A percentile compares a stretch with the other conserved stretches of the same genome.
These are phyloP conservation scores for Discostella stelligeroides DNA, from an alignment of 108 stramenopile species.

Conservation along the genomic window DNA sequence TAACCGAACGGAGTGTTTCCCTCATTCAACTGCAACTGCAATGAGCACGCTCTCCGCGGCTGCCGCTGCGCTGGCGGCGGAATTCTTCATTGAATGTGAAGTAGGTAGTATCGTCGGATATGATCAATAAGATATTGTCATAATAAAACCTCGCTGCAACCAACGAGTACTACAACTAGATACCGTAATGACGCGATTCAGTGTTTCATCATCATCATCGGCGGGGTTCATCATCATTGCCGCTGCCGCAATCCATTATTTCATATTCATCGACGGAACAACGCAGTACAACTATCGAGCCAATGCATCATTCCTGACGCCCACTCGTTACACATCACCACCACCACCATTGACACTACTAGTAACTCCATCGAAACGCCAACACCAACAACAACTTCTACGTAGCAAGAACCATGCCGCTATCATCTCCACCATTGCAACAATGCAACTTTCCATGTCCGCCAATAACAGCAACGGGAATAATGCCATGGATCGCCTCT, in stretches of 20 bases:
- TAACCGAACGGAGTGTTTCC: too few species aligned
- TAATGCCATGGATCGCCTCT: conserved; percentile 46
- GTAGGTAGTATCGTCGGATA: too few species aligned
- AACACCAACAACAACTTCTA: background rate
- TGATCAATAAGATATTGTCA: too few species aligned
- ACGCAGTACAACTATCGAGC: too few species aligned
- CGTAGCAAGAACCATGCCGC: background rate
- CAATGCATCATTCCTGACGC: background rate
- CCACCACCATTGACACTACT: background rate
- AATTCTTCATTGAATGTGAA: too few species aligned
- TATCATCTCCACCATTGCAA: background rate
- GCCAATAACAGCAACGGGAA: background rate
- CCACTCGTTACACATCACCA: background rate
- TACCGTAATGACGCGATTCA: background rate
- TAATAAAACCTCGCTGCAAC: too few species aligned
- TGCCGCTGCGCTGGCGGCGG: too few species aligned
- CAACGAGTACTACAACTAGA: too few species aligned
- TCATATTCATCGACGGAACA: too few species aligned
- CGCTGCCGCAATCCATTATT: background rate
- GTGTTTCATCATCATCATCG: background rate
- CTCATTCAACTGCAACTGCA: too few species aligned
- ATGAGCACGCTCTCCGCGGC: too few species aligned
- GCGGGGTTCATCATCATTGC: background rate
- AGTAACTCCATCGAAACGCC: background rate
- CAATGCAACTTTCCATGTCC: conserved; percentile 33